Evolutionary conservation across 352 stramenopile species (phyloP).

Genomic region (Pythium phragmiticola): DNA sequence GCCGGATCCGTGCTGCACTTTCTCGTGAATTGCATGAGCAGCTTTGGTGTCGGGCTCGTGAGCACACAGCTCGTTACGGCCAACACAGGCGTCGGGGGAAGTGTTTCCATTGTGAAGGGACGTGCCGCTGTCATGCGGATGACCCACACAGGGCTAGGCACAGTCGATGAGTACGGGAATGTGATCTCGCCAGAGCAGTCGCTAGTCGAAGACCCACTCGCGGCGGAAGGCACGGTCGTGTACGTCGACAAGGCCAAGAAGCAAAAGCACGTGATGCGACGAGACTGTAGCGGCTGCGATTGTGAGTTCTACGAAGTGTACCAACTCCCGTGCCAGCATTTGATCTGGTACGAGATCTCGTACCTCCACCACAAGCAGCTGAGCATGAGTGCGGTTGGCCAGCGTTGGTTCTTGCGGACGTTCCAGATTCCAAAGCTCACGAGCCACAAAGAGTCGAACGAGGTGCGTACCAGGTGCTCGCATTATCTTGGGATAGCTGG

Average conservation of each 20-base stretch:
- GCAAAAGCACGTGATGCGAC: slow-evolving; percentile 56
- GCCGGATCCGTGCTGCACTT: slow-evolving; percentile 59
- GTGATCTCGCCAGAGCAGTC: slow-evolving; percentile 10
- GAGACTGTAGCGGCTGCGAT: slow-evolving; percentile 58
- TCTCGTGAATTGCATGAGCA: slow-evolving; percentile 69
- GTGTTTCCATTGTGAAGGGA: slow-evolving; percentile 31
- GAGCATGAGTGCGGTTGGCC: slow-evolving; percentile 54
- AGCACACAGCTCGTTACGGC: slow-evolving; percentile 58
- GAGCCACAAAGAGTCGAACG: slow-evolving; percentile 64
- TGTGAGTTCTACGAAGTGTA: slow-evolving; percentile 71
- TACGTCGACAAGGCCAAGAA: slow-evolving; percentile 61
- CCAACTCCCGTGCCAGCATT: slow-evolving; percentile 62
- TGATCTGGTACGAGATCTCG: slow-evolving; percentile 75
- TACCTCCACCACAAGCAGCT: slow-evolving; percentile 63
- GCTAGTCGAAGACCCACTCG: slow-evolving; percentile 19
- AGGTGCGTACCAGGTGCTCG: slow-evolving; percentile 32
- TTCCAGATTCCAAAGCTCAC: slow-evolving; percentile 63
- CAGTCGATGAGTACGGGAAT: slow-evolving; percentile 12
- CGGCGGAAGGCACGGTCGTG: slow-evolving; percentile 35
- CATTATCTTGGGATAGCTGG: not conserved
- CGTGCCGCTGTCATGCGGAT: slow-evolving; percentile 28
- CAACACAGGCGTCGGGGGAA: slow-evolving; percentile 35
- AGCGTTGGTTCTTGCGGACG: slow-evolving; percentile 65
- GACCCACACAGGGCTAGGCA: slow-evolving; percentile 14
- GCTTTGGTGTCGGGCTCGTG: slow-evolving; percentile 58